phyloP scores from a whole-genome alignment of 257 asterid genomes.

The Solanum pinnatisectum region DNA sequence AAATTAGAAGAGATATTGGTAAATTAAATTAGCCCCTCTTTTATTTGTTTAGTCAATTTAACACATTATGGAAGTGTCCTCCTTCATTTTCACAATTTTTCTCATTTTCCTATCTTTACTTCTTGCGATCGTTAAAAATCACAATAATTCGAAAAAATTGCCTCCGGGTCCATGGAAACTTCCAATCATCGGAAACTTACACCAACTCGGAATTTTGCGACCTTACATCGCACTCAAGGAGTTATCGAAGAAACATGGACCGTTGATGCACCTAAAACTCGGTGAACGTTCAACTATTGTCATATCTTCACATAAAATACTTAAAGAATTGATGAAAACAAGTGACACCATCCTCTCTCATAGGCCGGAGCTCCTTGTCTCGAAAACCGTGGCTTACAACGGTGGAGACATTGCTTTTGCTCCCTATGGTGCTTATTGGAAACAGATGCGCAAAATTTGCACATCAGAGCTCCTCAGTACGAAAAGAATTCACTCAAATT shows the following conservation, averaged over 20 bases:
- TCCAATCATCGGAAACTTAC: conserved; percentile 30
- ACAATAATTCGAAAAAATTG: background rate
- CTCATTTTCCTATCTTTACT: background rate
- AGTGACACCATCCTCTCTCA: conserved; percentile 22
- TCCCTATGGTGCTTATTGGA: conserved; percentile 30
- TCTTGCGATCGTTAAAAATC: background rate
- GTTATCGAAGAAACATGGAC: conserved; percentile 18
- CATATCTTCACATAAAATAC: conserved; percentile 19
- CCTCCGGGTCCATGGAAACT: conserved; percentile 23
- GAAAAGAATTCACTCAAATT: conserved; percentile 11
- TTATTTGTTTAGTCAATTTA: too few species aligned
- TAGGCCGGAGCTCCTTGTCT: conserved; percentile 17
- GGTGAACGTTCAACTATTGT: conserved; percentile 21
- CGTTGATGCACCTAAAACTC: conserved; percentile 21
- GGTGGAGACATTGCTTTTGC: conserved; percentile 8
- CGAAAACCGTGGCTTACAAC: conserved; percentile 11
- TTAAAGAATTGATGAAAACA: conserved; percentile 8
- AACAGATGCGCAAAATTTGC: conserved; percentile 30
- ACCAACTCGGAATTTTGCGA: conserved; percentile 9
- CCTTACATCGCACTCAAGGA: conserved; percentile 3
- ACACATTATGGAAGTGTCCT: background rate
- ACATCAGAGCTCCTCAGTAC: conserved; percentile 19
- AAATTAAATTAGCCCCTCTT: background rate
- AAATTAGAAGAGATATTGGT: background rate
- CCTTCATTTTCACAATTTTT: background rate